Evolutionary conservation across 2,329 filamentous ascomycete species (phyloP).

Genomic region (Podosphaera leucotricha): DNA sequence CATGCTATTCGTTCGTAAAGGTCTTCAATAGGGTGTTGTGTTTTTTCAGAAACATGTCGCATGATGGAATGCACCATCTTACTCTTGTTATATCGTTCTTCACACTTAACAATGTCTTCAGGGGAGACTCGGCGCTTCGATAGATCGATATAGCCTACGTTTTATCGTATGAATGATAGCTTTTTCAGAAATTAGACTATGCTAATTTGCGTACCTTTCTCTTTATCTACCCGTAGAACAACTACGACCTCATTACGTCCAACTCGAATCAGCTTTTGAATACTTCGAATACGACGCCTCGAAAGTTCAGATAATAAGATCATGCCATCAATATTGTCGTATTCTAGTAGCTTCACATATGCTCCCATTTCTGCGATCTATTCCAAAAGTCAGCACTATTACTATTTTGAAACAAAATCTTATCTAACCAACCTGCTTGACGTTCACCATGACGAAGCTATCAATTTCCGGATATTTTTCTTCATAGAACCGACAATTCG

Average conservation of each 20-base stretch:
- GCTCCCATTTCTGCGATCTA: conserved; percentile 99
- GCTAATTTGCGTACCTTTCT: conserved; percentile 43
- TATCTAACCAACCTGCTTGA: conserved; percentile 69
- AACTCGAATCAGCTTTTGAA: conserved; percentile 96
- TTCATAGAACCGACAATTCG: conserved; percentile 93
- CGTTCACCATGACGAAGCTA: conserved; percentile 99
- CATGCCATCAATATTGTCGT: conserved; percentile 99
- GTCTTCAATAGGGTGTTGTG: conserved; percentile 73
- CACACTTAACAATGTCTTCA: conserved; percentile 94
- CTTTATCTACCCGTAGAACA: conserved; percentile 95
- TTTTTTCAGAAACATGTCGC: conserved; percentile 97
- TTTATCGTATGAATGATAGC: neutral
- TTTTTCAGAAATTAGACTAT: neutral
- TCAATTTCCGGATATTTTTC: conserved; percentile 97
- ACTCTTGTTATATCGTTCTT: conserved; percentile 99
- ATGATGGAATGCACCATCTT: conserved; percentile 99
- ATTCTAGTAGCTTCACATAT: conserved; percentile 97
- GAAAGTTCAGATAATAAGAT: conserved; percentile 95
- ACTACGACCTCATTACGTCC: conserved; percentile 97
- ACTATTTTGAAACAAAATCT: neutral
- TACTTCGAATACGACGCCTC: conserved; percentile 90
- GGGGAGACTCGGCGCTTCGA: conserved; percentile 95
- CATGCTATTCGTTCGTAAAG: conserved; percentile 89
- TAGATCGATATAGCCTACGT: conserved; percentile 75
- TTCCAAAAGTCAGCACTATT: conserved; percentile 3